Percentiles rank a stretch among this genome's conserved stretches.
Evolutionary conservation across 306 rosid species (phyloP).

Genomic region (Vachellia pachyceras): DNA sequence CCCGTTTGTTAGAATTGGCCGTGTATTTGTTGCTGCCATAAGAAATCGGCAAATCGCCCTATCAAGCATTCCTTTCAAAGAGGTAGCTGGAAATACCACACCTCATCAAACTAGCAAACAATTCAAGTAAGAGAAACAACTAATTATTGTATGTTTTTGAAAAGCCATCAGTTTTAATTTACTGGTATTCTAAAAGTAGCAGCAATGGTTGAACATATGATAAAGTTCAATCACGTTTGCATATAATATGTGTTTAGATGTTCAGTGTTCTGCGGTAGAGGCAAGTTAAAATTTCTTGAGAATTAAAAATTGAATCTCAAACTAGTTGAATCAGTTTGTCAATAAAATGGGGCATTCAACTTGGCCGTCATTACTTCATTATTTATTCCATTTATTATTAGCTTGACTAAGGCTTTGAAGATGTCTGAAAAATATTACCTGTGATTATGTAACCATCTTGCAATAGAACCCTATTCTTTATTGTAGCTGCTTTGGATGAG

Average conservation of each 20-base stretch:
- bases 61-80: neutral
- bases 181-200: neutral
- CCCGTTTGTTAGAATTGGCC: constrained; percentile 16
- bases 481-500: neutral
- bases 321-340: neutral
- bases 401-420: neutral
- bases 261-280: neutral
- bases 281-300: neutral
- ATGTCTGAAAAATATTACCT: neutral
- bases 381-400: neutral
- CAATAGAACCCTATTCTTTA: neutral
- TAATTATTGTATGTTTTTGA: neutral
- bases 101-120: neutral
- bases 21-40: neutral
- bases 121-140: neutral
- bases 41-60: neutral
- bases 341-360: neutral
- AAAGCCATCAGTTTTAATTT: neutral
- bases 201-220: neutral
- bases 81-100: neutral
- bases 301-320: neutral
- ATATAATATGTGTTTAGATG: neutral
- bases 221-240: neutral
- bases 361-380: neutral
- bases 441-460: neutral